Evolutionary conservation across 139 green algal species (phyloP).

Genomic region (Micromonas commoda): DNA sequence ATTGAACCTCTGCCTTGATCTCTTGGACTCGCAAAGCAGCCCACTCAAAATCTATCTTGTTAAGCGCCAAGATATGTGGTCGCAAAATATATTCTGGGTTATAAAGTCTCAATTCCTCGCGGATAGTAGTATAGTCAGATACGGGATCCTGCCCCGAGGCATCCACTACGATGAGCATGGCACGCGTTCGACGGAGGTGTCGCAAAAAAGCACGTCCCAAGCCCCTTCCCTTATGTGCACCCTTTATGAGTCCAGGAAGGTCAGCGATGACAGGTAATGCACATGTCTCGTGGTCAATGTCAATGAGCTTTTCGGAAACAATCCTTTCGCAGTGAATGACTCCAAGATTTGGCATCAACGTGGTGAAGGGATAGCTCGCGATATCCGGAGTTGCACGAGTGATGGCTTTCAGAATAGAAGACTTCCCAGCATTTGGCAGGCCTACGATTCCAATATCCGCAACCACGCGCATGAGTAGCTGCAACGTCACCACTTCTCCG

Average conservation of each 20-base stretch:
- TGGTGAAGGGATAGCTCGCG: constrained; percentile 90
- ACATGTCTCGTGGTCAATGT: background rate
- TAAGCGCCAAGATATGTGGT: constrained; percentile 64
- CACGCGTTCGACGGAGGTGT: background rate
- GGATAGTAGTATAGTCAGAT: constrained; percentile 62
- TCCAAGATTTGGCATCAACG: constrained; percentile 88
- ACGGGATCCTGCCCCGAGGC: constrained; percentile 4
- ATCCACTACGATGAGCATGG: constrained; percentile 6
- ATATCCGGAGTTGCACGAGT: constrained; percentile 73
- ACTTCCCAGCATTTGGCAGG: constrained; percentile 82
- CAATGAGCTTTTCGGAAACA: background rate
- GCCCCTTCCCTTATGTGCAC: constrained; percentile 22
- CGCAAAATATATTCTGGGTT: constrained; percentile 76
- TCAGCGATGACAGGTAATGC: constrained; percentile 16
- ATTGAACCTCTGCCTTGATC: background rate
- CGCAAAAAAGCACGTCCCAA: constrained; percentile 19
- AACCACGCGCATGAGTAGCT: constrained; percentile 77
- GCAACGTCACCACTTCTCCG: constrained; percentile 62
- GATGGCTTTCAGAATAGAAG: constrained; percentile 58
- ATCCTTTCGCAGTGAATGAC: constrained; percentile 43
- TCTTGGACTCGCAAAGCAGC: constrained; percentile 6
- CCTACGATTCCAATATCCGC: constrained; percentile 90
- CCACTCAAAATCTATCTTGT: constrained; percentile 68
- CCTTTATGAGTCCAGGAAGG: constrained; percentile 19
- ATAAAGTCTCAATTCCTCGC: constrained; percentile 82